phyloP scores from a whole-genome alignment of 345 rosid species.

The Hibiscus trionum region DNA sequence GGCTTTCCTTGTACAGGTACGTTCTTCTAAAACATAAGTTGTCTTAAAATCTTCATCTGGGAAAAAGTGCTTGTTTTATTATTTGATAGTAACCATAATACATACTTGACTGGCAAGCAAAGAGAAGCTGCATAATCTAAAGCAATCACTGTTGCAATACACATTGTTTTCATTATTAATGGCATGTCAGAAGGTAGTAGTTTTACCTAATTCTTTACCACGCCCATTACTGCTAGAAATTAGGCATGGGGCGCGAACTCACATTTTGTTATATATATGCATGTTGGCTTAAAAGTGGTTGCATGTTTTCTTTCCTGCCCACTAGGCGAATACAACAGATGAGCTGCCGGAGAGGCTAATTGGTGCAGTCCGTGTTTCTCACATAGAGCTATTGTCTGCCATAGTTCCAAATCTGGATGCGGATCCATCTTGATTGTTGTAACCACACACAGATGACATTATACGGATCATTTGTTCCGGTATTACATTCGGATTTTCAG shows the following conservation, averaged over 20 bases:
- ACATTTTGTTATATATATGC: background rate
- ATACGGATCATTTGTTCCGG: slow-evolving; percentile 13
- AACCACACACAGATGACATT: no score
- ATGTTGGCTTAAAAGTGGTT: slow-evolving; percentile 5
- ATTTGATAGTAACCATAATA: background rate
- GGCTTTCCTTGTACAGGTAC: slow-evolving; percentile 97
- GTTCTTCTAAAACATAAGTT: background rate
- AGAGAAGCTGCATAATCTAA: background rate
- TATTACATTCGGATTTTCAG: slow-evolving; percentile 5
- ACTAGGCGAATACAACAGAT: slow-evolving; percentile 71
- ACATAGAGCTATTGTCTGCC: no score
- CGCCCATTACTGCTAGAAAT: no score
- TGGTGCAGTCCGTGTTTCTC: no score
- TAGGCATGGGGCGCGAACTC: no score
- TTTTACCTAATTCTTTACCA: no score
- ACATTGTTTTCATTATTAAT: background rate
- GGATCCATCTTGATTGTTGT: no score
- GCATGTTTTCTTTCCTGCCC: background rate
- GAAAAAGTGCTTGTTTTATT: background rate
- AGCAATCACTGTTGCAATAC: background rate
- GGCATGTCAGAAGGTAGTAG: background rate
- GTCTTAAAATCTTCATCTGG: background rate
- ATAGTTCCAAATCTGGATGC: no score
- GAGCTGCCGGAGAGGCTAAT: slow-evolving; percentile 72
- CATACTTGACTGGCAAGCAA: background rate